Base-by-base conservation (phyloP, 2,329 filamentous ascomycete genomes). In the Penicillium sp. region DNA sequence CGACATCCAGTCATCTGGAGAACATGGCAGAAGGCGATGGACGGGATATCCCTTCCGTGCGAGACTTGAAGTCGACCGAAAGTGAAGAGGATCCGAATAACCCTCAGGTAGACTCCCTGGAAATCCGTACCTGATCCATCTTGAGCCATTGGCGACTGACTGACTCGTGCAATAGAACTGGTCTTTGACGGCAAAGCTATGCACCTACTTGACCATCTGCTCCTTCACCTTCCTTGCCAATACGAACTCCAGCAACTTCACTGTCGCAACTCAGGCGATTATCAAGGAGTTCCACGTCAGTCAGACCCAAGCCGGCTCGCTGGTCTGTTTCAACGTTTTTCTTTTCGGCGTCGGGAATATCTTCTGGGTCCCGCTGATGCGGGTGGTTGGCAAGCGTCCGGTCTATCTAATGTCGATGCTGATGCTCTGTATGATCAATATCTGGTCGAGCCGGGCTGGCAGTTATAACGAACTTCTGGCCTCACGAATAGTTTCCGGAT, bases 181-280 rank as follows among this genome's bases (percentile, higher is more conserved):
- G 63, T 52, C 62, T 2, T 44, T 54, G 1, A 23, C 32, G 2
- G 53, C 55, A 4, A 64, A 59, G 43, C 37, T 60, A 8, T 54
- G 46, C 20, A 73, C 69, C 1, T 74, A 70, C 48, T 51, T 66
- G 4, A 71, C 67, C 8, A 66, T 73, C 40, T 73, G 72, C 54
- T 65, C 67, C 46, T 75, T 72, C 59, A 72, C 69, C 6, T 74
- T 75, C 52, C 65, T 74, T 7, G 69, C 71, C 49, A 72, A 71
- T 42, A 65, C 71, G 45, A 74, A 74, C 51, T 63, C 66, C 17
- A 70, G 66, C 39, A 73, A 71, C 43, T 73, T 73, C 56, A 71
- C 70, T 9, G 68, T 74, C 15, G 70, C 71, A 3, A 64, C 68
- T 8, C 51, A 65, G 29, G 62, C 68, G 3, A 58, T 75, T 1